Evolutionary conservation across 805 yeast genomes (phyloP), one percentile per base, ranked within the genome.

Genomic region (Yarrowia sp.): DNA sequence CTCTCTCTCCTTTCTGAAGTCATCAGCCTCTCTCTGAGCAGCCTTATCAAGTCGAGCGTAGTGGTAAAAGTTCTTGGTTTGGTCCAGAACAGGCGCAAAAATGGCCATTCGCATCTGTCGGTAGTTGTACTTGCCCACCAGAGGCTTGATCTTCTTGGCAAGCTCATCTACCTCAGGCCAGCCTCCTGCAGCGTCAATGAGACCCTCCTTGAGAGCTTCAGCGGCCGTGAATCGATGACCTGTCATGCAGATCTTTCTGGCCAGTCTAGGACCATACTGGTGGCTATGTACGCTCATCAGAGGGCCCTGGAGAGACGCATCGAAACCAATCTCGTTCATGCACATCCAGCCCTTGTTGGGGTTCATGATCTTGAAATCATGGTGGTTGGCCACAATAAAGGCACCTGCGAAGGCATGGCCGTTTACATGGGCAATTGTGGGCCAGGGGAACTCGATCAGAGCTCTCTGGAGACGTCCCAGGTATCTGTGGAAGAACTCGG

Each of bases 361-460:
- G 69, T 79, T 79, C 82, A 79, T 79, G 52, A 79, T 75, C 15
- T 78, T 63, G 72, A 75, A 79, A 71, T 79, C 82, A 68, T 77
- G 79, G 72, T 78, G 74, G 64, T 74, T 74, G 7, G 80, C 79
- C 43, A 78, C 65, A 75, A 78, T 75, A 69, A 79, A 79, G 8
- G 80, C 82, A 1, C 80, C 82, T 0, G 82, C 82, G 72, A 79
- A 79, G 8, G 79, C 80, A 69, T 79, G 82, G 53, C 82, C 82
- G 67, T 79, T 79, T 38, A 79, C 73, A 55, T 74, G 69, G 4
- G 82, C 82, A 42, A 79, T 74, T n/a, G 81, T 78, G 8, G 82
- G 82, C 74, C 78, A 76, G 11, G 82, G 82, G 70, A 76, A 79
- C 72, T 76, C 77, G 50, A 80, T 70, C 19, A 77, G 64, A 12